phyloP scores from a whole-genome alignment of 2,329 filamentous ascomycete species.

The Sporothrix curviconia region DNA sequence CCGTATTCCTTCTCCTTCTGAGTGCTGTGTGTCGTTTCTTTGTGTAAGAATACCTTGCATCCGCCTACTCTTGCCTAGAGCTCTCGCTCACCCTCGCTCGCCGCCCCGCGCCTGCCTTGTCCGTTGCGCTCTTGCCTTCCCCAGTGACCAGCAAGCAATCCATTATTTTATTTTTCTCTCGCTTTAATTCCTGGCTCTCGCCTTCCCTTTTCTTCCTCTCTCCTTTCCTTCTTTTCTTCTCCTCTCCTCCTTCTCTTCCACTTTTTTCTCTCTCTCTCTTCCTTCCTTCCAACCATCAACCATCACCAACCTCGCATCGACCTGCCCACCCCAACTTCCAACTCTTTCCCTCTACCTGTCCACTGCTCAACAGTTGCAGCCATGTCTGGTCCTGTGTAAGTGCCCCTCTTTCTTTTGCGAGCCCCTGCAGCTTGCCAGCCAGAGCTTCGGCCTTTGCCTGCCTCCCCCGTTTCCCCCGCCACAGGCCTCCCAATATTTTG shows the following conservation, averaged over 20 bases:
- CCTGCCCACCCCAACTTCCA: background rate
- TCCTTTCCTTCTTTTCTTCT: background rate
- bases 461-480: background rate
- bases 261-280: background rate
- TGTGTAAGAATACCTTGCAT: background rate
- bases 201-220: background rate
- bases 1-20: background rate
- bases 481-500: background rate
- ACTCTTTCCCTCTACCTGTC: background rate
- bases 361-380: slow-evolving; percentile 18
- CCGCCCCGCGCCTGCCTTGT: slow-evolving; percentile 4
- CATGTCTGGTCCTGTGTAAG: slow-evolving; percentile 65
- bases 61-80: no score
- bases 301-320: background rate
- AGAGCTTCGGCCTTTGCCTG: background rate
- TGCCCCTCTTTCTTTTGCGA: slow-evolving; percentile 25
- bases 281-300: background rate
- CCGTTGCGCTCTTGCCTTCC: background rate
- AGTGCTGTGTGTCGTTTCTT: background rate
- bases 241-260: background rate
- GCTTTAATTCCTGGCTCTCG: slow-evolving; percentile 11
- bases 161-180: slow-evolving; percentile 15
- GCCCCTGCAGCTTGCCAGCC: background rate
- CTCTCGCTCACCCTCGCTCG: no score
- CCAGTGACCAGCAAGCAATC: background rate